Base-by-base conservation (phyloP, 495 filamentous ascomycete genomes). In the Lasiosphaeria ovina region DNA sequence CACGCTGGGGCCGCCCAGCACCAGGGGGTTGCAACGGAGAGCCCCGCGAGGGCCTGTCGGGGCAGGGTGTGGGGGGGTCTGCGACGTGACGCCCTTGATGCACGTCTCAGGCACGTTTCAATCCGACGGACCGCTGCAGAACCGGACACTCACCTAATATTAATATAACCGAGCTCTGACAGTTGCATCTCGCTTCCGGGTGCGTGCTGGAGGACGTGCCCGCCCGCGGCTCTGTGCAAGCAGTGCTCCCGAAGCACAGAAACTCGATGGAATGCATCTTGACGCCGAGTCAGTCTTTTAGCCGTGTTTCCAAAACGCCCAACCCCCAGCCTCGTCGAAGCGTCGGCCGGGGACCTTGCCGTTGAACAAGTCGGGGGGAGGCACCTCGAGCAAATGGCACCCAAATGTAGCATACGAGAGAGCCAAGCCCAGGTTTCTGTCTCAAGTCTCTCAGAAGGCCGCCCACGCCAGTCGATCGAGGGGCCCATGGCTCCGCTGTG, bases 51-150 rank as follows among this genome's bases (percentile, higher is more conserved):
- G 58, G 12, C 12, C 11, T 4, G 31, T 38, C 60, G 32, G 36
- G 55, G 40, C 31, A 34, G 57, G 55, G 24, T 24, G 24, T 24
- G 0, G 24, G 24, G 24, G 62, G 32, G 62, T 63, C 62, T 70
- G 65, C 51, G 64, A 72, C 70, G 64, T 69, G 64, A 68, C 68
- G 66, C 58, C 54, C 62, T 52, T 61, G 36, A 56, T 67, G 61
- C 63, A 55, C 60, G 70, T 72, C 70, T 70, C 70, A 72, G 60
- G 5, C 56, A 49, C 59, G 70, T 72, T 72, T 72, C 70, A 72
- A 70, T 70, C 57, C 33, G 52, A 65, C 67, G 70, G 70, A 70
- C 63, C 59, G 57, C 63, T 44, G 57, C 58, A 32, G 14, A 52
- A 45, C 68, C 68, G 65, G 50, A 17, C 16, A 12, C 48, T 61